Base-by-base conservation (phyloP, 1,284 basidiomycete species). In the Malassezia nana region DNA sequence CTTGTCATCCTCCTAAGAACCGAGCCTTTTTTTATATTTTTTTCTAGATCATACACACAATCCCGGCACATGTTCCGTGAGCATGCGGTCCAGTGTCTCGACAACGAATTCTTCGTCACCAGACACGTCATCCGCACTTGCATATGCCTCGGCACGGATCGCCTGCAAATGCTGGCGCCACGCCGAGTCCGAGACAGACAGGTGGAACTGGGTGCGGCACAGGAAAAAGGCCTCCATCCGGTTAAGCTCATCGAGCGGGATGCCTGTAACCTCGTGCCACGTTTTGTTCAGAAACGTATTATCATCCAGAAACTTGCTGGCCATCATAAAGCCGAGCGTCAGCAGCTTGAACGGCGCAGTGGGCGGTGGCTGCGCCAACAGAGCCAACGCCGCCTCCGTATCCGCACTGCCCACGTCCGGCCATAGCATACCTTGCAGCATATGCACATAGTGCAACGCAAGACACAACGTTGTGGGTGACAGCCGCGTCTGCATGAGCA, bases 221-320 rank as follows among this genome's bases (percentile, higher is more conserved):
- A 73, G 52, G 55, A 66, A 72, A 57, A 62, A 68, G n/a, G 63
- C 57, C 59, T 73, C 71, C 52, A 68, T 65, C 43, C 59, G 59
- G 55, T 70, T 72, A 44, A 73, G 64, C 52, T 73, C 71, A 22
- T 52, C 42, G 0, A 73, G 54, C 16, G 71, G 68, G 16, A 73
- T 73, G 7, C 71, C 69, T 0, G 69, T 73, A n/a, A 73, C 69
- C 44, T 73, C 71, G 50, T 66, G 63, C 71, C 71, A 73, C 4
- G 71, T 73, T 59, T 69, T 70, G 61, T 72, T 72, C 48, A 69
- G 58, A 56, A 73, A 73, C 2, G 71, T 73, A 57, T 73, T 70
- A 57, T 73, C 71, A 43, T 73, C 71, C n/a, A 73, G 44, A 43
- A 70, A 67, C 59, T 73, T 73, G 60, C 72, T 73, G 46, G 69